These are phyloP conservation scores for Ophiosphaerella herpotricha DNA, from an alignment of 2,329 filamentous ascomycete species.

Conservation along the genomic window DNA sequence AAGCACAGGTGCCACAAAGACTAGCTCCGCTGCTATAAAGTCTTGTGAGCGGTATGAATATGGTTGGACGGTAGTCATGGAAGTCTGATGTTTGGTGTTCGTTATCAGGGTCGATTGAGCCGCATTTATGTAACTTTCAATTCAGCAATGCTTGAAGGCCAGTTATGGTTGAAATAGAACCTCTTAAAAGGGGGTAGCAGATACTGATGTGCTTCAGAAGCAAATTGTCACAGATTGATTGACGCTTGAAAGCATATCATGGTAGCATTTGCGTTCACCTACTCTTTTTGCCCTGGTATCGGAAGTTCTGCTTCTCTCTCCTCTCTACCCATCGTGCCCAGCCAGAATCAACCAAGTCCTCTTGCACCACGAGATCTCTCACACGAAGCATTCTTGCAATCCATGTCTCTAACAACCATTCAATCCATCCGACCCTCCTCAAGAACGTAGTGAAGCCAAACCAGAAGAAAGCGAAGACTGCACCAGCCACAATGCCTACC, in stretches of 20 bases:
- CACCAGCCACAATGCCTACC: constrained; percentile 75
- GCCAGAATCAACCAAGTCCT: constrained; percentile 87
- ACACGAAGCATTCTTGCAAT: constrained; percentile 70
- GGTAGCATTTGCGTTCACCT: constrained; percentile 13
- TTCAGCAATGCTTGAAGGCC: no score
- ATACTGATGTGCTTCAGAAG: constrained; percentile 5
- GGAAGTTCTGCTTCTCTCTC: constrained; percentile 34
- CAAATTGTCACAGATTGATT: background rate
- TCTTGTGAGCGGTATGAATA: background rate
- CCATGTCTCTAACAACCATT: constrained; percentile 71
- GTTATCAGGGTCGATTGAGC: no score
- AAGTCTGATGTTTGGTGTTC: constrained; percentile 16
- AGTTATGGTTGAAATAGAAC: no score
- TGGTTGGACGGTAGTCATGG: constrained; percentile 26
- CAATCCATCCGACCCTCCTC: constrained; percentile 70
- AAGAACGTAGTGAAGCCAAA: constrained; percentile 72
- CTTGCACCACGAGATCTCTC: constrained; percentile 81
- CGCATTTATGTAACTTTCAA: no score
- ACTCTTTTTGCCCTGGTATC: constrained; percentile 32
- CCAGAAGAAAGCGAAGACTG: constrained; percentile 74
- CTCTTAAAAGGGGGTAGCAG: constrained; percentile 3
- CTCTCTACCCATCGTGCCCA: constrained; percentile 87
- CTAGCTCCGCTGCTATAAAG: constrained; percentile 29
- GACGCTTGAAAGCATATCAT: background rate
- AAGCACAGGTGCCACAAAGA: constrained; percentile 34